phyloP scores from a whole-genome alignment of 2,329 filamentous ascomycete species.

The Diaporthe eres region DNA sequence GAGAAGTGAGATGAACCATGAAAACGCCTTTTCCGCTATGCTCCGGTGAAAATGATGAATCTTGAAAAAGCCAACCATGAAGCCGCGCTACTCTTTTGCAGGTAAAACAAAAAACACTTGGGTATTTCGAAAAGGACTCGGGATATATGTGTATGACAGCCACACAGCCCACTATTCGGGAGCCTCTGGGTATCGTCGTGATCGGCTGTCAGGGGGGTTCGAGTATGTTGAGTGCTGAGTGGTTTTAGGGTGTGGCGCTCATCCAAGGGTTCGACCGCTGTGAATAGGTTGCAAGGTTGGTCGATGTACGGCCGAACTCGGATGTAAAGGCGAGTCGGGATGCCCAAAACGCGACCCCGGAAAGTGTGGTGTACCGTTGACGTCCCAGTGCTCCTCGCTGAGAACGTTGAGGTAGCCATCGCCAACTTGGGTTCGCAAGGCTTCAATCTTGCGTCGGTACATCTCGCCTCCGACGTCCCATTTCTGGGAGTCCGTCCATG shows the following conservation, averaged over 20 bases:
- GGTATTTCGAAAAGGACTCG: constrained; percentile 33
- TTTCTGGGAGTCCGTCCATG: constrained; percentile 63
- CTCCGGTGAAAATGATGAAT: constrained; percentile 38
- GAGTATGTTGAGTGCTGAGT: constrained; percentile 20
- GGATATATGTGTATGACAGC: constrained; percentile 24
- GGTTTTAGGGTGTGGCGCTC: constrained; percentile 43
- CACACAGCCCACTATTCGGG: constrained; percentile 5
- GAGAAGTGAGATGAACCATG: constrained; percentile 29
- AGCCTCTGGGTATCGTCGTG: constrained; percentile 39
- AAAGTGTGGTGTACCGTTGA: constrained; percentile 56
- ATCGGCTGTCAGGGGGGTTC: constrained; percentile 28
- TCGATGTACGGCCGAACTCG: constrained; percentile 54
- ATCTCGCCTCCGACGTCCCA: constrained; percentile 81
- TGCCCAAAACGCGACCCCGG: constrained; percentile 55
- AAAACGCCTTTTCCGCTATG: constrained; percentile 41
- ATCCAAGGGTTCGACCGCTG: constrained; percentile 67
- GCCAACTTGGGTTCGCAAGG: constrained; percentile 86
- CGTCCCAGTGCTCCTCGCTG: constrained; percentile 80
- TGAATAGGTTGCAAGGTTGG: constrained; percentile 60
- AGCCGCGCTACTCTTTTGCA: constrained; percentile 17
- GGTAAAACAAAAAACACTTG: constrained; percentile 23
- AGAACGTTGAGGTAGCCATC: constrained; percentile 89
- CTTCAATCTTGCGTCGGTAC: constrained; percentile 90
- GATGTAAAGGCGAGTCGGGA: constrained; percentile 53
- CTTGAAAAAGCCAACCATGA: constrained; percentile 37